Conservation (phyloP, 441 rosid species). For the Corymbia citriodora region DNA sequence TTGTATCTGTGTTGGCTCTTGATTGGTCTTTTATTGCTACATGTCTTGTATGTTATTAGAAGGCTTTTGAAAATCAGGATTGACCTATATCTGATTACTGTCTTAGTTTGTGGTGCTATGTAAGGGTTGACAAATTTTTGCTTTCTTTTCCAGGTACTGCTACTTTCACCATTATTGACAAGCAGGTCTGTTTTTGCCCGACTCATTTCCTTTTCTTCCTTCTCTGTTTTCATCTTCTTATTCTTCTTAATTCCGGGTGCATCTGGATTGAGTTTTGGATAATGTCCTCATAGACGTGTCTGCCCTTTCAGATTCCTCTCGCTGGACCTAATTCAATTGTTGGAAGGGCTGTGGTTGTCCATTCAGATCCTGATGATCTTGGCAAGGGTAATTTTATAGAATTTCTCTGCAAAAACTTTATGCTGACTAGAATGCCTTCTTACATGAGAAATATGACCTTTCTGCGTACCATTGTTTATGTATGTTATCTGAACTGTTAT, state of each 20-base stretch:
- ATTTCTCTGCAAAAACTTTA: not conserved
- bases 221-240: not conserved
- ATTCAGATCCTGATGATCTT: slow-evolving; percentile 91
- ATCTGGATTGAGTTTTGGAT: not conserved
- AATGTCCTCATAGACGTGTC: not conserved
- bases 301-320: slow-evolving; percentile 64
- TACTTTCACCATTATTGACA: slow-evolving; percentile 55
- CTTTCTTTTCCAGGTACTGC: slow-evolving; percentile 45
- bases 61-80: not conserved
- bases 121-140: not conserved
- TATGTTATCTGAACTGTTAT: not conserved
- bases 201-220: not conserved
- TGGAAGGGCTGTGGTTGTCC: slow-evolving; percentile 96
- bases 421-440: not conserved
- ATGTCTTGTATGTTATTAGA: not conserved
- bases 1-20: not conserved
- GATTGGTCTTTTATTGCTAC: not conserved
- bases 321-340: slow-evolving; percentile 65
- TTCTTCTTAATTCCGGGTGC: not conserved
- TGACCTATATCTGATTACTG: not conserved
- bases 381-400: slow-evolving; percentile 60
- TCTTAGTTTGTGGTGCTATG: not conserved
- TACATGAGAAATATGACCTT: not conserved
- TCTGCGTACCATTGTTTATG: not conserved
- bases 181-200: slow-evolving; percentile 1